Base-by-base conservation (phyloP, 2,329 filamentous ascomycete species). In the Podosphaera xanthii region DNA sequence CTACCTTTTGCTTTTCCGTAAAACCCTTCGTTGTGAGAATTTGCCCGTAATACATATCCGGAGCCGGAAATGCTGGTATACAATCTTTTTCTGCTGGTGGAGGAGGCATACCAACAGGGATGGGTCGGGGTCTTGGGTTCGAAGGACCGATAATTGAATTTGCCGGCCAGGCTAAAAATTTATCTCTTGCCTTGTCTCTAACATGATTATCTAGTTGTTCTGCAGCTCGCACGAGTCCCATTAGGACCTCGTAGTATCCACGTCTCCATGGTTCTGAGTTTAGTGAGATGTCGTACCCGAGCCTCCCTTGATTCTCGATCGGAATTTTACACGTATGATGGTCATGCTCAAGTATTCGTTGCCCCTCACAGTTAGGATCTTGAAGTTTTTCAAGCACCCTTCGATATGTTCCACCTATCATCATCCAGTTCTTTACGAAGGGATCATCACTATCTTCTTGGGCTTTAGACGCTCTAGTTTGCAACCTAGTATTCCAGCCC, bases 181-280 rank as follows among this genome's bases (percentile, higher is more conserved):
- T 36, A 49, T 77, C 76, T 62, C 81, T 76, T 7, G 77, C 83
- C 40, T 44, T 80, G 70, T 94, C 88, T 50, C 77, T 75, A 14
- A 94, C 75, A 77, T 83, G 88, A 55, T 84, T 85, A 63, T 95
- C 87, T 33, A 94, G 73, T 64, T 90, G 81, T 71, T 96, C 90
- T 3, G 88, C 82, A 0, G 83, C 81, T 63, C 80, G 80, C 0
- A 84, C 90, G 61, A 81, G 80, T 9, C 84, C 77, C 80, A 96
- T 87, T 54, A 96, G 72, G 2, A 83, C 78, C 66, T 94, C 82
- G 67, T 84, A 89, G 71, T 97, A 97, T 0, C 88, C 89, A 59
- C 87, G 77, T 65, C 84, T 76, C 91, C 90, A 97, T 57, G 84
- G 76, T 70, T 94, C 87, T 62, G 82, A 84, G 73, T 89, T 94